Percentiles rank a stretch among this genome's conserved stretches.
These are phyloP conservation scores for Lepiota brunneoincarnata DNA, from an alignment of 768 basidiomycete genomes.

Conservation along the genomic window DNA sequence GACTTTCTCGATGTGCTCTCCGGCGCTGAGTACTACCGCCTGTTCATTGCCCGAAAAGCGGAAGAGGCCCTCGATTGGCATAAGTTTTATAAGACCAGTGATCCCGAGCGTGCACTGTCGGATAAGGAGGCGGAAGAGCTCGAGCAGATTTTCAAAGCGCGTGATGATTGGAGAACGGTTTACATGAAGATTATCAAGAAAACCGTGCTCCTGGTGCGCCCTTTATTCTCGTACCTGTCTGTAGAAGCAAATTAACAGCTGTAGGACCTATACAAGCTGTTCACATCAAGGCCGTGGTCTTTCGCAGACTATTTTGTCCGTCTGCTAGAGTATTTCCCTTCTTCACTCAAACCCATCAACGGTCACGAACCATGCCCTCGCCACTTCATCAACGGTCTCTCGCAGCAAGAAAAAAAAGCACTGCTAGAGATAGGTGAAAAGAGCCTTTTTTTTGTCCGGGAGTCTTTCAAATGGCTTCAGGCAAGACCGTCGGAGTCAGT, in stretches of 20 bases:
- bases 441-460: not conserved
- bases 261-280: constrained; percentile 6
- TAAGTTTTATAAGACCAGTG: not conserved
- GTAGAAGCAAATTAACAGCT: not conserved
- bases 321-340: constrained; percentile 40
- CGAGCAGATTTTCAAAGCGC: not conserved
- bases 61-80: constrained; percentile 9
- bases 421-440: constrained; percentile 15
- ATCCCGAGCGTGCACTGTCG: not conserved
- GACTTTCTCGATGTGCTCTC: constrained; percentile 14
- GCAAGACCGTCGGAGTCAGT: constrained; percentile 1
- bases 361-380: constrained; percentile 17
- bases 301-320: constrained; percentile 33
- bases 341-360: constrained; percentile 9
- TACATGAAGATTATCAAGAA: constrained; percentile 11
- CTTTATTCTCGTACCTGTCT: not conserved
- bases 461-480: constrained; percentile 11
- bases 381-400: constrained; percentile 26
- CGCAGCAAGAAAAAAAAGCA: constrained; percentile 18
- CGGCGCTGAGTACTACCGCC: constrained; percentile 12
- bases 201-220: constrained; percentile 2
- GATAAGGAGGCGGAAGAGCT: not conserved
- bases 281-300: constrained; percentile 15
- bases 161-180: constrained; percentile 2
- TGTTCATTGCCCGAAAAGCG: constrained; percentile 7